Percentiles rank a stretch among this genome's conserved stretches.
Evolutionary conservation across 2,329 filamentous ascomycete genomes (phyloP).

Genomic region (Botrytis aclada): DNA sequence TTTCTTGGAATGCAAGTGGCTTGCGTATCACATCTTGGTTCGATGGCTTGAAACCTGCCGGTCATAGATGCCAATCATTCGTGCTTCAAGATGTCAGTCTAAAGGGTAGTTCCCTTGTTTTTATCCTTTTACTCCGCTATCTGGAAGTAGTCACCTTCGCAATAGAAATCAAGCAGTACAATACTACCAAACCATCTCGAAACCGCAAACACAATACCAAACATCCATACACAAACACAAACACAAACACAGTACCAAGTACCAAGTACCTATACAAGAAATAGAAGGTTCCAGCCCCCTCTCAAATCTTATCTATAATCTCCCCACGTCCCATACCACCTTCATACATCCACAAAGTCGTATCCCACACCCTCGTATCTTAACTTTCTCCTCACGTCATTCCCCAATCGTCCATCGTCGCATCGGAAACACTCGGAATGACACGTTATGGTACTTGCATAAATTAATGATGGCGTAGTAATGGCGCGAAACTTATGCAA

Average conservation of each 20-base stretch:
- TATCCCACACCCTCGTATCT: background rate
- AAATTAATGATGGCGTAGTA: background rate
- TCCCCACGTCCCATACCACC: background rate
- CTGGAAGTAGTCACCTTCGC: background rate
- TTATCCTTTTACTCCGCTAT: background rate
- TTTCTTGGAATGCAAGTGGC: background rate
- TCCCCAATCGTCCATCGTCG: background rate
- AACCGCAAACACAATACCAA: background rate
- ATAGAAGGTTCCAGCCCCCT: background rate
- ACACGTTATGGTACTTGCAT: background rate
- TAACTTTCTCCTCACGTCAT: background rate
- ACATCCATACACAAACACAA: background rate
- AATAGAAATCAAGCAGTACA: background rate
- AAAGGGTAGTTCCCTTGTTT: background rate
- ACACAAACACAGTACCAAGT: background rate
- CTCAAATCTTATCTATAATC: background rate
- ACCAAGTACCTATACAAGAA: background rate
- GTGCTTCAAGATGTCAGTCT: background rate
- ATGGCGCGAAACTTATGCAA: background rate
- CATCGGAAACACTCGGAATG: conserved; percentile 1
- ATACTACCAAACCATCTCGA: background rate
- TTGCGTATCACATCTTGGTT: background rate
- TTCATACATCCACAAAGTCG: background rate
- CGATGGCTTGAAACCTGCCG: background rate
- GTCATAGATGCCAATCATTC: background rate